phyloP scores from a whole-genome alignment of 257 asterid species.

The Solanum okadae region DNA sequence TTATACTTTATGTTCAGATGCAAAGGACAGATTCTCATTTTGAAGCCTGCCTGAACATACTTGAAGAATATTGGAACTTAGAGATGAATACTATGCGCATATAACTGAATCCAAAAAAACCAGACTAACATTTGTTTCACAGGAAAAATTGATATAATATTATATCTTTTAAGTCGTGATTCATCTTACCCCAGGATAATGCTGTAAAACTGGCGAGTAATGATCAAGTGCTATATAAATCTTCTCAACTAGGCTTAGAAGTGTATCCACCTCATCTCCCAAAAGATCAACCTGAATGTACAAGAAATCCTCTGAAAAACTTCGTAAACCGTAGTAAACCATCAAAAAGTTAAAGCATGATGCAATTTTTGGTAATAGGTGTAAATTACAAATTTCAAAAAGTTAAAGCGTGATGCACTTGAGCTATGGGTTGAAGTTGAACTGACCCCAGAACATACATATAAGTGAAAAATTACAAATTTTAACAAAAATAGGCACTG shows the following conservation, averaged over 20 bases:
- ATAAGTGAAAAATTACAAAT: not conserved
- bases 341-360: not conserved
- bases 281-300: slow-evolving; percentile 79
- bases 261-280: slow-evolving; percentile 90
- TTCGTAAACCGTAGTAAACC: not conserved
- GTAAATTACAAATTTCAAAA: not conserved
- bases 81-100: not conserved
- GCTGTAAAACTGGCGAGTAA: slow-evolving; percentile 81
- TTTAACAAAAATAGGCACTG: not conserved
- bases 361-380: not conserved
- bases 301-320: not conserved
- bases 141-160: not conserved
- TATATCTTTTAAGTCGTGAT: not conserved
- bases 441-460: not conserved
- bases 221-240: slow-evolving; percentile 76
- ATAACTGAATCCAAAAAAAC: not conserved
- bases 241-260: slow-evolving; percentile 62
- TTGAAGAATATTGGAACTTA: not conserved
- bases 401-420: not conserved
- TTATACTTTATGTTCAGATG: not conserved
- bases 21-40: not conserved
- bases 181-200: slow-evolving; percentile 85
- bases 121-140: not conserved
- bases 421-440: not conserved
- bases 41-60: not conserved